These are phyloP conservation scores for Boletus rex-veris DNA, from an alignment of 768 basidiomycete species.

Conservation along the genomic window DNA sequence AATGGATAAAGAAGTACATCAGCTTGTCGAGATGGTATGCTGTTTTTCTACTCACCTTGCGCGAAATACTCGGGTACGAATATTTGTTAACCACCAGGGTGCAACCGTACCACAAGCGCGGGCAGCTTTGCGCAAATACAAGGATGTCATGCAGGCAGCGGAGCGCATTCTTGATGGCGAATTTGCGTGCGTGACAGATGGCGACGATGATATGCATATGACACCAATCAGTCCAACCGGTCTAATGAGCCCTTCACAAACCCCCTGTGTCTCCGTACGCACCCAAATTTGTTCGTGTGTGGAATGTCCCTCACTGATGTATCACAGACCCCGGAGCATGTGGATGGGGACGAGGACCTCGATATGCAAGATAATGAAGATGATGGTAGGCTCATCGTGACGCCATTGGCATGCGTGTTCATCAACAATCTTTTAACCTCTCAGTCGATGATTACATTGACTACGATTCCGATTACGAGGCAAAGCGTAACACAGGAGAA, in stretches of 20 bases:
- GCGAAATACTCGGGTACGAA: background rate
- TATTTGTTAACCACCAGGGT: conserved; percentile 48
- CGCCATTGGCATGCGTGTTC: conserved; percentile 1
- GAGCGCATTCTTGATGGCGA: conserved; percentile 82
- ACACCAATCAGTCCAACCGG: conserved; percentile 22
- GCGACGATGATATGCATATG: conserved; percentile 52
- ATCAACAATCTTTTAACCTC: conserved; percentile 18
- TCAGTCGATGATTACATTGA: conserved; percentile 61
- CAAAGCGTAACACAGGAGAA: conserved; percentile 44
- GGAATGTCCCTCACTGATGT: background rate
- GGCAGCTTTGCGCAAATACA: conserved; percentile 75
- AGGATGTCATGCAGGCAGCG: conserved; percentile 91
- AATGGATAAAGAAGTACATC: conserved; percentile 54
- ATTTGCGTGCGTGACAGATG: conserved; percentile 65
- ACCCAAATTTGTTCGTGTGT: background rate
- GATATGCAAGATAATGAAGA: conserved; percentile 49
- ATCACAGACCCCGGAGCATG: conserved; percentile 59
- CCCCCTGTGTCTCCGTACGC: conserved; percentile 25
- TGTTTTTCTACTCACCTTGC: background rate
- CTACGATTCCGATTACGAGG: conserved; percentile 79
- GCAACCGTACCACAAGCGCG: conserved; percentile 78
- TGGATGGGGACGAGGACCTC: conserved; percentile 46
- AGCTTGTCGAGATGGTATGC: conserved; percentile 61
- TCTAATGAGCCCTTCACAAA: conserved; percentile 29
- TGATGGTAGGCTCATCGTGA: conserved; percentile 36